A percentile compares a stretch with the other conserved stretches of the same genome.
Conservation (phyloP, 2,329 filamentous ascomycete genomes). For the Calonectria pseudoreteaudii region DNA sequence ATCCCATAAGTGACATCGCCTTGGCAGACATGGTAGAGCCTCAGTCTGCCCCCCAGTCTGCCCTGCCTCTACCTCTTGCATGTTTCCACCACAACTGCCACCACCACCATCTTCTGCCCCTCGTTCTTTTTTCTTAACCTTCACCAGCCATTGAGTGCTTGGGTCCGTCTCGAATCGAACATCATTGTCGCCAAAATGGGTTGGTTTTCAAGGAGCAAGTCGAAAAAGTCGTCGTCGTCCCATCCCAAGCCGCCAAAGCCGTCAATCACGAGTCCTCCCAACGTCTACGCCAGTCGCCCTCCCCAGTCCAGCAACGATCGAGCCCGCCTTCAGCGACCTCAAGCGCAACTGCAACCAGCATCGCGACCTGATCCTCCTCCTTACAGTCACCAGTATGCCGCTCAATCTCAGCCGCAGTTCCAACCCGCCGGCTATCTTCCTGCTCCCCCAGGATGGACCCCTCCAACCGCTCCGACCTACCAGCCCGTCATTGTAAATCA, state of each 20-base stretch:
- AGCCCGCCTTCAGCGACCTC: constrained; percentile 1
- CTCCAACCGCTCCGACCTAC: constrained; percentile 25
- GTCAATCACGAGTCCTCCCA: constrained; percentile 33
- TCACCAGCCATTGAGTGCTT: background rate
- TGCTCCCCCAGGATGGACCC: constrained; percentile 37
- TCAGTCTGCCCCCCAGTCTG: background rate
- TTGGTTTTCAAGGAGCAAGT: constrained; percentile 18
- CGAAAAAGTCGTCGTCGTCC: constrained; percentile 1
- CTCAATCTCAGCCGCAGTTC: constrained; percentile 38
- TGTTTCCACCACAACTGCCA: background rate
- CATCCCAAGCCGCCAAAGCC: constrained; percentile 18
- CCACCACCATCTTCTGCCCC: background rate
- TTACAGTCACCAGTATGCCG: constrained; percentile 36
- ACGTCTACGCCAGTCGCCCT: constrained; percentile 30
- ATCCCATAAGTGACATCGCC: background rate
- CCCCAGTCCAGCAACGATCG: background rate
- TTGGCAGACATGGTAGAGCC: constrained; percentile 1
- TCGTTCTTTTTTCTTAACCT: background rate
- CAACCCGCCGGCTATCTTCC: constrained; percentile 40
- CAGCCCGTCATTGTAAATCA: constrained; percentile 63
- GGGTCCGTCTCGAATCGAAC: background rate
- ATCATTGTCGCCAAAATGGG: constrained; percentile 1
- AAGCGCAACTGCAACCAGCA: background rate
- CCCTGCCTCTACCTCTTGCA: background rate
- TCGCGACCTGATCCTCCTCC: constrained; percentile 14